A percentile compares a stretch with the other conserved stretches of the same genome.
Conservation (phyloP, 441 rosid genomes). For the Viola pubescens region DNA sequence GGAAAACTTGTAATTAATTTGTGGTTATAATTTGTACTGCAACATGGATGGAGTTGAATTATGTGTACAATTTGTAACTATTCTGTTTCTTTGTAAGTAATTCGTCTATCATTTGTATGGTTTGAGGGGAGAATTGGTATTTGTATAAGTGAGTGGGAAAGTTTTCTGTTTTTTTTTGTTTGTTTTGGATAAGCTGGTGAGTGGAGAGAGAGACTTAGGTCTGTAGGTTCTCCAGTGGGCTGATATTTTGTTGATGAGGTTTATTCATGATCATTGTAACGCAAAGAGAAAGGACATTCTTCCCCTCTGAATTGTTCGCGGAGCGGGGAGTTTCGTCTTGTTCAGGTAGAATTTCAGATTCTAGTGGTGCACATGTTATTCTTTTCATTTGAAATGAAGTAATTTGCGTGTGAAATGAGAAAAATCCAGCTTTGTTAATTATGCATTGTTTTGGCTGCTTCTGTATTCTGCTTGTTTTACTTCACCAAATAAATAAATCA, state of each 20-base stretch:
- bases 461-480: slow-evolving; percentile 9
- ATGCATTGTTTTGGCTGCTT: background rate
- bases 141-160: background rate
- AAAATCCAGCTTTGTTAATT: too few species aligned
- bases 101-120: too few species aligned
- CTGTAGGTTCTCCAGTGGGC: slow-evolving; percentile 18
- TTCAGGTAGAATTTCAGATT: slow-evolving; percentile 42
- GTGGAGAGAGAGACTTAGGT: slow-evolving; percentile 18
- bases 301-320: slow-evolving; percentile 20
- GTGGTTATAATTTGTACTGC: too few species aligned
- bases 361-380: slow-evolving; percentile 10
- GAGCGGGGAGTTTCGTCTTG: slow-evolving; percentile 27
- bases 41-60: too few species aligned
- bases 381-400: background rate
- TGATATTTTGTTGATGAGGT: slow-evolving; percentile 15
- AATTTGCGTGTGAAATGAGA: too few species aligned
- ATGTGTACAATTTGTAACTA: too few species aligned
- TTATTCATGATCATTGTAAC: slow-evolving; percentile 16
- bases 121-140: background rate
- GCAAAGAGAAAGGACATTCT: slow-evolving; percentile 15
- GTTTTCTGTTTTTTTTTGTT: background rate
- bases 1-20: too few species aligned
- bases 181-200: slow-evolving; percentile 1
- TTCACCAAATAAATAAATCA: slow-evolving; percentile 6
- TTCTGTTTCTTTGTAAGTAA: too few species aligned